Conservation (phyloP, 345 rosid genomes). For the Brassica nigra region DNA sequence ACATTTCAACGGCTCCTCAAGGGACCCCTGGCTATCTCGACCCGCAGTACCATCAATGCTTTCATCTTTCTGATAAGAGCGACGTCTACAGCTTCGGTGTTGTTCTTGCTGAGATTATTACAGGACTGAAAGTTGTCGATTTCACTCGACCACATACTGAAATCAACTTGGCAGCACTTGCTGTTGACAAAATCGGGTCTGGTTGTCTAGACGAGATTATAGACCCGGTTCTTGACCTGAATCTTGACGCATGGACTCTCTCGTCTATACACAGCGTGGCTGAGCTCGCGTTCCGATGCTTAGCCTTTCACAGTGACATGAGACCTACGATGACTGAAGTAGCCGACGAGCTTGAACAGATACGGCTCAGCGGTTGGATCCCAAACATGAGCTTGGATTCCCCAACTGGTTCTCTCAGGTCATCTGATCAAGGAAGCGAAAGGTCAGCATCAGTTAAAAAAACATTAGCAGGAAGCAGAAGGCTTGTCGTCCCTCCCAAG, state of each 20-base stretch:
- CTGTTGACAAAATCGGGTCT: constrained; percentile 79
- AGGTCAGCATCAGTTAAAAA: constrained; percentile 38
- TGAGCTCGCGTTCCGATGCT: constrained; percentile 89
- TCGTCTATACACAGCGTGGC: constrained; percentile 78
- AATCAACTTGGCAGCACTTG: constrained; percentile 86
- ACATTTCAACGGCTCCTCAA: constrained; percentile 91
- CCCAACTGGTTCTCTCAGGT: constrained; percentile 50
- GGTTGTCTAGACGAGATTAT: constrained; percentile 88
- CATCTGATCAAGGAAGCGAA: constrained; percentile 49
- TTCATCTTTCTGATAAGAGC: constrained; percentile 78
- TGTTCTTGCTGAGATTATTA: constrained; percentile 89
- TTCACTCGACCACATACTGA: constrained; percentile 80
- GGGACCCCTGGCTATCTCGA: constrained; percentile 93
- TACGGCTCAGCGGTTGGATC: constrained; percentile 70
- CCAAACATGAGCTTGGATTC: constrained; percentile 55
- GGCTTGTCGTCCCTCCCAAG: constrained; percentile 43
- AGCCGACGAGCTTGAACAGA: constrained; percentile 78
- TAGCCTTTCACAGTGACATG: constrained; percentile 86
- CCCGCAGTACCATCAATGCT: constrained; percentile 79
- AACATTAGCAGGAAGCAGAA: constrained; percentile 45
- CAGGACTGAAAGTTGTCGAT: constrained; percentile 86
- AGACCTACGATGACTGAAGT: constrained; percentile 95
- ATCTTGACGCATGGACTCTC: constrained; percentile 86
- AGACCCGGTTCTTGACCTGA: constrained; percentile 68
- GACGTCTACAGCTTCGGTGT: constrained; percentile 95